Conservation (phyloP, 208 protist species). For the Crithidia bombi region DNA sequence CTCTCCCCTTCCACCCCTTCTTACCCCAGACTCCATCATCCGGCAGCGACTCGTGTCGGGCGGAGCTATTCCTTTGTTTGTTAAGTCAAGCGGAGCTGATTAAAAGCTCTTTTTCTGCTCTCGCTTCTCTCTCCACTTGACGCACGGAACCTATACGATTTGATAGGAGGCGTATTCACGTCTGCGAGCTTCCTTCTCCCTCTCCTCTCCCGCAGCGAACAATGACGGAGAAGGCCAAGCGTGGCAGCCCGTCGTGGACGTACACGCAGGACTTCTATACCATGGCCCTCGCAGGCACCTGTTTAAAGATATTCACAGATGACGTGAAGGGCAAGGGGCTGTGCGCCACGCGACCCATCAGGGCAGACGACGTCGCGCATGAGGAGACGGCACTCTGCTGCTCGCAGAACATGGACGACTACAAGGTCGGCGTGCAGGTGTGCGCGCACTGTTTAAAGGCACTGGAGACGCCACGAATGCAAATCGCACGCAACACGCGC, state of each 20-base stretch:
- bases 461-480: constrained; percentile 58
- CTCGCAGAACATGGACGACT: constrained; percentile 80
- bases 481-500: constrained; percentile 43
- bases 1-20: too few species aligned
- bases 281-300: constrained; percentile 38
- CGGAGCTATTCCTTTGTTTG: too few species aligned
- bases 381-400: constrained; percentile 75
- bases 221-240: constrained; percentile 1
- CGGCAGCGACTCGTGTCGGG: too few species aligned
- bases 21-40: too few species aligned
- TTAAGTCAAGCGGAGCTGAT: too few species aligned
- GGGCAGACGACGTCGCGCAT: constrained; percentile 48
- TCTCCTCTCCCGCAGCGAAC: neutral
- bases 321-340: constrained; percentile 73
- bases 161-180: neutral
- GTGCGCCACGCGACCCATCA: constrained; percentile 39
- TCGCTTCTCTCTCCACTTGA: too few species aligned
- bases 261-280: constrained; percentile 57
- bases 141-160: neutral
- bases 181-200: neutral
- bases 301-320: constrained; percentile 50
- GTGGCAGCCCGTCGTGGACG: constrained; percentile 45
- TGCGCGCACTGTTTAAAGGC: constrained; percentile 63
- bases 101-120: too few species aligned
- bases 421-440: constrained; percentile 36